phyloP scores from a whole-genome alignment of 1,139 yeast genomes.

The Hansenula sp. region DNA sequence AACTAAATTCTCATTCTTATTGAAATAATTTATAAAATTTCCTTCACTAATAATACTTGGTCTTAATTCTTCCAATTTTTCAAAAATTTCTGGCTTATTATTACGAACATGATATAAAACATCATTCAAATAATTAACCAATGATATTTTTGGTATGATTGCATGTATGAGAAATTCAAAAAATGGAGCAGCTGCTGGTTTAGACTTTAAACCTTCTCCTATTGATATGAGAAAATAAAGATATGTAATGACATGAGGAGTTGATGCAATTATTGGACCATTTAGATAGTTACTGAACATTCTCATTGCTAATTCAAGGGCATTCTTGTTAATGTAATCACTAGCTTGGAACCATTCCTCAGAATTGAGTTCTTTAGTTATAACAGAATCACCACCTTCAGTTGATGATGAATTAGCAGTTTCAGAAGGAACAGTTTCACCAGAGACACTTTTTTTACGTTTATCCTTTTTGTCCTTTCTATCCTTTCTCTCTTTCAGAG shows the following conservation, averaged over 20 bases:
- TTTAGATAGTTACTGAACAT: slow-evolving; percentile 59
- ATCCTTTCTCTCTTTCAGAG: slow-evolving; percentile 64
- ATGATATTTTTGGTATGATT: slow-evolving; percentile 63
- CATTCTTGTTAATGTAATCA: slow-evolving; percentile 55
- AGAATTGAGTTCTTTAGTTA: slow-evolving; percentile 16
- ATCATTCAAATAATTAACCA: slow-evolving; percentile 55
- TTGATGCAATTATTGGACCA: slow-evolving; percentile 68
- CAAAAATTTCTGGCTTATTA: slow-evolving; percentile 22
- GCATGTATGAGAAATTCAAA: slow-evolving; percentile 46
- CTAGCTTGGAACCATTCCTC: slow-evolving; percentile 58
- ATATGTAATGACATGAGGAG: slow-evolving; percentile 71
- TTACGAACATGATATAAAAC: slow-evolving; percentile 26
- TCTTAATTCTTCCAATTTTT: slow-evolving; percentile 13
- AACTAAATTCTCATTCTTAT: slow-evolving; percentile 56
- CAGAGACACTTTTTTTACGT: slow-evolving; percentile 15
- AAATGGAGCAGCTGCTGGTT: slow-evolving; percentile 44
- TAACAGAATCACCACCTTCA: neutral
- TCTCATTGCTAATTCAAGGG: slow-evolving; percentile 59
- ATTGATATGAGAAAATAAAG: slow-evolving; percentile 60
- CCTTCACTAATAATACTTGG: neutral
- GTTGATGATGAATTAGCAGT: slow-evolving; percentile 4
- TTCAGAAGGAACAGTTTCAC: no score
- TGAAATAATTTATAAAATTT: slow-evolving; percentile 29
- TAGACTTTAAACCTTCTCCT: slow-evolving; percentile 48
- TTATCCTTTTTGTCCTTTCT: slow-evolving; percentile 64